Evolutionary conservation across 179 eudicot genomes (phyloP).

Genomic region (Sideroxylon spinosum): DNA sequence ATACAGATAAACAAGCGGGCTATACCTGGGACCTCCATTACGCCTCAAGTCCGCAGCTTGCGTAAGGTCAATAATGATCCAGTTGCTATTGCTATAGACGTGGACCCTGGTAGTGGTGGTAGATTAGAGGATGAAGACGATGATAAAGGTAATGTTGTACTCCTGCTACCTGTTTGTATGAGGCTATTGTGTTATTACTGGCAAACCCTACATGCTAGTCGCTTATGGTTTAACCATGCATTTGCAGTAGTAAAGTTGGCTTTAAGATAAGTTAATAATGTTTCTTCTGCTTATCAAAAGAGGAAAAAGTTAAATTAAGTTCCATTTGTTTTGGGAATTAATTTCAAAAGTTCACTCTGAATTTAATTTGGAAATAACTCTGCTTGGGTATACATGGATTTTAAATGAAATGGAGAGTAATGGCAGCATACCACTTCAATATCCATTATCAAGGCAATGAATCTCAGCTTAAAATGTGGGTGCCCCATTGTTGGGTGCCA

Average conservation of each 20-base stretch:
- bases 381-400: no score
- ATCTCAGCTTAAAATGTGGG: no score
- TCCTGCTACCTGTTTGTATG: constrained; percentile 1
- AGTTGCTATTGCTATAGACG: constrained; percentile 79
- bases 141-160: constrained; percentile 63
- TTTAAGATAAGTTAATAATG: background rate
- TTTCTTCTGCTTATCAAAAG: background rate
- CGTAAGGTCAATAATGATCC: constrained; percentile 87
- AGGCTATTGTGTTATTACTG: background rate
- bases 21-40: constrained; percentile 46
- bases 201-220: constrained; percentile 3
- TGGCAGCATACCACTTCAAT: no score
- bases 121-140: constrained; percentile 82
- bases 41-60: constrained; percentile 89
- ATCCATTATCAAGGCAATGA: no score
- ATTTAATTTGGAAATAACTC: background rate
- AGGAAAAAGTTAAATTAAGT: no score
- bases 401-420: no score
- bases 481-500: no score
- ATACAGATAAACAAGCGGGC: constrained; percentile 79
- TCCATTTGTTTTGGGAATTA: background rate
- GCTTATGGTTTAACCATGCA: background rate
- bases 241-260: constrained; percentile 1
- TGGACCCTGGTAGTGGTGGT: constrained; percentile 45
- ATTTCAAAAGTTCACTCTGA: background rate